Evolutionary conservation across 2,329 filamentous ascomycete genomes (phyloP), one percentile per base, ranked within the genome.

Genomic region (Tolypocladium paradoxum): DNA sequence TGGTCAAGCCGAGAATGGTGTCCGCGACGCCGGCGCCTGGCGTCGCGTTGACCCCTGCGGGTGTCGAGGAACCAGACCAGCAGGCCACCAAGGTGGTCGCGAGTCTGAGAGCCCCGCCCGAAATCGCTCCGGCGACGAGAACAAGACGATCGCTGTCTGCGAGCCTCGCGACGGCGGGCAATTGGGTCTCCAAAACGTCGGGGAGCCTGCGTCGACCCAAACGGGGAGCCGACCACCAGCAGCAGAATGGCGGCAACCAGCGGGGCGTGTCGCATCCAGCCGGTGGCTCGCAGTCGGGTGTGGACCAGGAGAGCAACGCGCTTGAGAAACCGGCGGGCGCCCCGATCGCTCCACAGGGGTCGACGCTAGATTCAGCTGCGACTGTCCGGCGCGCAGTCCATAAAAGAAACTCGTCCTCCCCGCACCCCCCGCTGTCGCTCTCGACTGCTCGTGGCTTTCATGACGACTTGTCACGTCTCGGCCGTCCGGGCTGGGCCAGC

Each of bases 181-280:
- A 70, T 49, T 83, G 81, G 79, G 77, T 82, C 56, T 69, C 77
- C 35, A 77, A 71, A 63, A 72, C 75, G 6, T 66, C 69, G 9
- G 76, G 78, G 52, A 84, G 81, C 66, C 62, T 83, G 51, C 76
- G 79, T 49, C 76, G 76, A 24, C 68, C 74, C 33, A 84, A 82
- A 65, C 73, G 76, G 55, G 73, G 71, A 54, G 67, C 69, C 56
- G 70, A 74, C 51, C 64, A 68, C 14, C 18, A 12, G 4, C n/a
- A 29, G 14, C 70, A 66, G 59, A 67, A 61, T 58, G 70, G 68
- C 60, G 72, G 69, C 55, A 71, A 69, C 57, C 75, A 72, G 64
- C 77, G 78, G 50, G 73, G 80, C 67, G 73, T 76, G 53, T 81
- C 81, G 60, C 78, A 77, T 46, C 77, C 79, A 53, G 64, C 72